Percentiles rank a stretch among this genome's conserved stretches.
These are phyloP conservation scores for Mycena albidolilacea DNA, from an alignment of 768 basidiomycete genomes.

Conservation along the genomic window DNA sequence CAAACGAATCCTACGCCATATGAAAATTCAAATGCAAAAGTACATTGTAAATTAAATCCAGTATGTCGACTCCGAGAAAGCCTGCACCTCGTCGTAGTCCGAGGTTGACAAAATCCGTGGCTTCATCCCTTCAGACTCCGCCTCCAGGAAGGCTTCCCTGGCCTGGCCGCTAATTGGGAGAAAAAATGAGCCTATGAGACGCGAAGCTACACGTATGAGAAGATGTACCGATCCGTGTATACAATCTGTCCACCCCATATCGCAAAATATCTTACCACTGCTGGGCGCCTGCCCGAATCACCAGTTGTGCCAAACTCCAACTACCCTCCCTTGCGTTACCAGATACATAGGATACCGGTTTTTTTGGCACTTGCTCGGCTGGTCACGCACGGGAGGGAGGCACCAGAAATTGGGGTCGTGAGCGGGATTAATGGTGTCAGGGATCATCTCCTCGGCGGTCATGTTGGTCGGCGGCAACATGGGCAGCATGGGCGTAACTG, in stretches of 20 bases:
- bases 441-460: constrained; percentile 3
- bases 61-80: not conserved
- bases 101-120: not conserved
- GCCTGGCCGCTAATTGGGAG: too few relatives aligned
- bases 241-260: too few relatives aligned
- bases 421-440: not conserved
- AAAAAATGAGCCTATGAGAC: too few relatives aligned
- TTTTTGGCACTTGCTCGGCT: too few relatives aligned
- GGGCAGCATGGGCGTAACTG: not conserved
- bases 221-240: too few relatives aligned
- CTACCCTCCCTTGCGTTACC: not conserved
- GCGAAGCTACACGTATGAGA: too few relatives aligned
- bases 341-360: not conserved
- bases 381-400: not conserved
- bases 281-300: not conserved
- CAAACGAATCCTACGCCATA: not conserved
- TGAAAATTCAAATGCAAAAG: too few relatives aligned
- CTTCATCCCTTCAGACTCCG: not conserved
- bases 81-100: not conserved
- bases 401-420: not conserved
- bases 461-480: not conserved
- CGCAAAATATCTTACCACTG: too few relatives aligned
- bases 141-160: not conserved
- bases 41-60: not conserved
- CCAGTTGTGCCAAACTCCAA: not conserved